These are phyloP conservation scores for Raddia distichophylla DNA, from an alignment of 176 grass and related monocot species.

Conservation along the genomic window DNA sequence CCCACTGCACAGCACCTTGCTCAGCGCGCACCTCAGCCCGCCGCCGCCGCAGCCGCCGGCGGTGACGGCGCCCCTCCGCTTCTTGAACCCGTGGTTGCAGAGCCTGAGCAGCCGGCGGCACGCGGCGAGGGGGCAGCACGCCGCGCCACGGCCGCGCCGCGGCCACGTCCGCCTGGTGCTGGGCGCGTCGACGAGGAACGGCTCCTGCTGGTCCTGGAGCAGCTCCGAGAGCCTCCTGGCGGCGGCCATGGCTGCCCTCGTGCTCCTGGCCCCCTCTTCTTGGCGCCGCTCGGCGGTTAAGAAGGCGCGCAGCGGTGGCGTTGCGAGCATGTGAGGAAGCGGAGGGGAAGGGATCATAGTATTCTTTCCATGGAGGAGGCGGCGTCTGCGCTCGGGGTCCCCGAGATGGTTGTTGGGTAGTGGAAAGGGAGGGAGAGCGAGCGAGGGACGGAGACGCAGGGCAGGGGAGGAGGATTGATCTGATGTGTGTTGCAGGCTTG, in stretches of 20 bases:
- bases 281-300: not conserved
- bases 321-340: slow-evolving; percentile 34
- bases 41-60: not conserved
- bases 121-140: slow-evolving; percentile 46
- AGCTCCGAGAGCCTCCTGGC: slow-evolving; percentile 88
- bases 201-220: slow-evolving; percentile 94
- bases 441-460: not conserved
- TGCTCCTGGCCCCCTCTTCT: not conserved
- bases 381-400: slow-evolving; percentile 23
- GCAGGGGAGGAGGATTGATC: not conserved
- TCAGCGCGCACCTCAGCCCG: slow-evolving; percentile 29
- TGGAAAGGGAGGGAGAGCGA: slow-evolving; percentile 16
- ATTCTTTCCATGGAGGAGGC: slow-evolving; percentile 29
- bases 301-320: not conserved
- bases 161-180: not conserved
- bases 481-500: not conserved
- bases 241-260: slow-evolving; percentile 37
- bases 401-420: slow-evolving; percentile 59
- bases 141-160: not conserved
- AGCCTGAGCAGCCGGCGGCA: slow-evolving; percentile 62
- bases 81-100: slow-evolving; percentile 61
- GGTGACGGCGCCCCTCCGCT: not conserved
- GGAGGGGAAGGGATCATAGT: slow-evolving; percentile 32
- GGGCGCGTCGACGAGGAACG: slow-evolving; percentile 77
- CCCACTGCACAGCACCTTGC: slow-evolving; percentile 42